A percentile compares a stretch with the other conserved stretches of the same genome.
Conservation (phyloP, 192 early-diverging fungal species). For the Chytriomyces sp. region DNA sequence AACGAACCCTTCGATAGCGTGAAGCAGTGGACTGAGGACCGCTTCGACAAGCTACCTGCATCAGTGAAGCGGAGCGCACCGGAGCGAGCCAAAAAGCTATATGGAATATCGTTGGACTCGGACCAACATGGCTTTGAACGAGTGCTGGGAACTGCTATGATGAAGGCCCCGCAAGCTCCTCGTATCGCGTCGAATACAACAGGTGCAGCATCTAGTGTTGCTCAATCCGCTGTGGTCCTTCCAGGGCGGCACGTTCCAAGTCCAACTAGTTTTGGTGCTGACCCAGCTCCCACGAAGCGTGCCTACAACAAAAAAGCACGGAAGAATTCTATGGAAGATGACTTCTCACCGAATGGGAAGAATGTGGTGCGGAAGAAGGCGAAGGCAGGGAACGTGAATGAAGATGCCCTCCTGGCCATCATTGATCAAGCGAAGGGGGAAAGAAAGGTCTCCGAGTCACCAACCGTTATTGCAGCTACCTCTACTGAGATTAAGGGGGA, state of each 20-base stretch:
- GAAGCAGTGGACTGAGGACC: constrained; percentile 3
- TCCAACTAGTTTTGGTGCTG: not conserved
- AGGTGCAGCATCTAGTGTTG: too few species aligned
- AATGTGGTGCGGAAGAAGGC: not conserved
- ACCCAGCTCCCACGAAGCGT: not conserved
- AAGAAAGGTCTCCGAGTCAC: too few species aligned
- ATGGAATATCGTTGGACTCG: too few species aligned
- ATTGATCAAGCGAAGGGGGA: too few species aligned
- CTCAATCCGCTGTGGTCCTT: too few species aligned
- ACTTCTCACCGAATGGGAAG: not conserved
- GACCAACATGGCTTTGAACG: too few species aligned
- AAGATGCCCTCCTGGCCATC: too few species aligned
- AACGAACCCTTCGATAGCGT: constrained; percentile 14
- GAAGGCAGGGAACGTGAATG: too few species aligned
- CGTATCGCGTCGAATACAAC: not conserved
- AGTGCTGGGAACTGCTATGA: not conserved
- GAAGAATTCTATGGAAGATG: not conserved
- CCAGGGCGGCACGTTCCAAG: not conserved
- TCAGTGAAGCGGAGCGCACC: not conserved
- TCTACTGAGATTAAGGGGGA: not conserved
- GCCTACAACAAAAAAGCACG: not conserved
- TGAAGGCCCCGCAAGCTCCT: not conserved
- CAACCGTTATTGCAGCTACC: not conserved
- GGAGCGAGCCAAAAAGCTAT: not conserved
- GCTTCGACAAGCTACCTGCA: not conserved